Evolutionary conservation across 2,329 filamentous ascomycete species (phyloP).

Genomic region (Ophiocordyceps sinensis): DNA sequence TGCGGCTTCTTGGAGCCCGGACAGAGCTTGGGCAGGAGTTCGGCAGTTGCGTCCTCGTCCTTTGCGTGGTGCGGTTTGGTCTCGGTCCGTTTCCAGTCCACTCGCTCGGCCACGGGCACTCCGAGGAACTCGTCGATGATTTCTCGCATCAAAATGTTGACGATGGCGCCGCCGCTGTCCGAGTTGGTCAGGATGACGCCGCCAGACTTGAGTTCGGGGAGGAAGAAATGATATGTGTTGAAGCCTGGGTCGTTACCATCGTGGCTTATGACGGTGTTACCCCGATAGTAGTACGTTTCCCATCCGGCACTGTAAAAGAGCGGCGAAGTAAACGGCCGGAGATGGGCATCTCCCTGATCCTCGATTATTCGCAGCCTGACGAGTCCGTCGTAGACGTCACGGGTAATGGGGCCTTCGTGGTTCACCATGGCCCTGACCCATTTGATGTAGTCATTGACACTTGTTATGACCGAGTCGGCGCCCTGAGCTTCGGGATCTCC

Average conservation of each 20-base stretch:
- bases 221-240: constrained; percentile 11
- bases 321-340: background rate
- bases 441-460: constrained; percentile 14
- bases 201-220: constrained; percentile 12
- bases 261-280: constrained; percentile 9
- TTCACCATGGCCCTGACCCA: constrained; percentile 14
- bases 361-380: constrained; percentile 4
- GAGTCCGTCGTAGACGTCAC: constrained; percentile 10
- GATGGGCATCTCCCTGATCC: background rate
- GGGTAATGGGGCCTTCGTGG: constrained; percentile 9
- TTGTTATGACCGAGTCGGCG: constrained; percentile 14
- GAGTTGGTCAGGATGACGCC: constrained; percentile 12
- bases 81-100: background rate
- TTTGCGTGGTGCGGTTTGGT: background rate
- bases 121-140: constrained; percentile 7
- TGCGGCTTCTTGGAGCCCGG: constrained; percentile 1
- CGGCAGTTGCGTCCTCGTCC: background rate
- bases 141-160: constrained; percentile 6
- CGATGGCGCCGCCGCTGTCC: constrained; percentile 4
- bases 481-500: constrained; percentile 14
- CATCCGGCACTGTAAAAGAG: constrained; percentile 9
- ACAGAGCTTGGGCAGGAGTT: constrained; percentile 1
- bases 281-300: constrained; percentile 10
- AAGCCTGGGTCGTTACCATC: constrained; percentile 11
- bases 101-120: background rate